Conservation (phyloP, 192 early-diverging fungal genomes). For the Coemansia sp. region DNA sequence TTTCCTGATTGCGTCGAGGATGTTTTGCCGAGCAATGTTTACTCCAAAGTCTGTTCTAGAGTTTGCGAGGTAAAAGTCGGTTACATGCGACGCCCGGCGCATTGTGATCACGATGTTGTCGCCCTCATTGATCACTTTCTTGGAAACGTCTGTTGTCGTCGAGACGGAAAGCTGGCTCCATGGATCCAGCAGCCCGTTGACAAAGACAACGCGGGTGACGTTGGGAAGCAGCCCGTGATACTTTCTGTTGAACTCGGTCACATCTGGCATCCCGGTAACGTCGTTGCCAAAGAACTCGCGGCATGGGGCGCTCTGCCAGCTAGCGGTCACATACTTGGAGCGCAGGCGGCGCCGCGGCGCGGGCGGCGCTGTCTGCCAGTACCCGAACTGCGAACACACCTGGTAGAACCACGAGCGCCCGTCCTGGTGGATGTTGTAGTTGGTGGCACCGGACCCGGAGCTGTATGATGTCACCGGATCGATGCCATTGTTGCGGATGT, state of each 20-base stretch:
- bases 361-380: constrained; percentile 59
- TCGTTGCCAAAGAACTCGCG: constrained; percentile 45
- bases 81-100: constrained; percentile 46
- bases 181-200: constrained; percentile 65
- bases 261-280: constrained; percentile 22
- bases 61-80: constrained; percentile 45
- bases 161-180: constrained; percentile 59
- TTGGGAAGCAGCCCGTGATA: constrained; percentile 37
- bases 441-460: constrained; percentile 34
- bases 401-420: constrained; percentile 65
- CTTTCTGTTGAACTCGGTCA: constrained; percentile 27
- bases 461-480: constrained; percentile 36
- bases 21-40: constrained; percentile 32
- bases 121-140: constrained; percentile 10
- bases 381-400: constrained; percentile 70
- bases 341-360: constrained; percentile 48
- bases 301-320: constrained; percentile 51
- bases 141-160: constrained; percentile 15
- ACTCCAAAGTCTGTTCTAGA: constrained; percentile 44
- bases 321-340: constrained; percentile 44
- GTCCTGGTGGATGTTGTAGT: constrained; percentile 38
- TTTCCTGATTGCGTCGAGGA: constrained; percentile 30
- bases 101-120: constrained; percentile 46
- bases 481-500: constrained; percentile 41
- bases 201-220: constrained; percentile 60